These are phyloP conservation scores for Monilinia fructigena DNA, from an alignment of 2,329 filamentous ascomycete species.

Conservation along the genomic window DNA sequence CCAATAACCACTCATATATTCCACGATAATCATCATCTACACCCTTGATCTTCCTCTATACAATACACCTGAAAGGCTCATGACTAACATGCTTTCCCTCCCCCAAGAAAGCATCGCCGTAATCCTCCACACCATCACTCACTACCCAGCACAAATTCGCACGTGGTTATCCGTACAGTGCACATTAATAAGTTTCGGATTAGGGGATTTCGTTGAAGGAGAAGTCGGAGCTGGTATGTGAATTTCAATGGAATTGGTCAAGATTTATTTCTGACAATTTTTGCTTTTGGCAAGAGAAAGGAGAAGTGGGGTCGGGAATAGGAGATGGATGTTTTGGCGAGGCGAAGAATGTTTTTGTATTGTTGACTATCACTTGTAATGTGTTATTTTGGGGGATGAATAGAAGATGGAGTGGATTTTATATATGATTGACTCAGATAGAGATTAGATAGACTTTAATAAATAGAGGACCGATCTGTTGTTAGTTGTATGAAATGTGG, in stretches of 20 bases:
- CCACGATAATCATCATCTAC: not conserved
- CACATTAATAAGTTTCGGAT: slow-evolving; percentile 1
- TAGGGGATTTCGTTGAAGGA: slow-evolving; percentile 1
- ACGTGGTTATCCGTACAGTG: slow-evolving; percentile 4
- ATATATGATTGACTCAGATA: not conserved
- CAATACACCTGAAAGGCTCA: not conserved
- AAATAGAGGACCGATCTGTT: not conserved
- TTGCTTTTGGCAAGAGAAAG: not conserved
- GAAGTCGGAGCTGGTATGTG: slow-evolving; percentile 4
- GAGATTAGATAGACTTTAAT: not conserved
- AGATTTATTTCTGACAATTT: not conserved
- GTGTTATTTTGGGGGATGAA: not conserved
- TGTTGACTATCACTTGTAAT: not conserved
- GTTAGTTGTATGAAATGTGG: not conserved
- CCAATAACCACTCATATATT: not conserved
- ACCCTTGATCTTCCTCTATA: too few relatives aligned
- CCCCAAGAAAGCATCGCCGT: not conserved
- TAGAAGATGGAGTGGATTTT: not conserved
- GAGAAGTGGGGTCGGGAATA: not conserved
- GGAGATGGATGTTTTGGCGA: not conserved
- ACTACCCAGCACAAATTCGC: slow-evolving; percentile 1
- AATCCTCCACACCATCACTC: not conserved
- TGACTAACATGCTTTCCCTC: not conserved
- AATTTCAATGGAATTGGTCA: not conserved
- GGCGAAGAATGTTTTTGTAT: not conserved